A percentile compares a stretch with the other conserved stretches of the same genome.
Evolutionary conservation across 148 eudicot species (phyloP).

Genomic region (Camellia lanceoleosa): DNA sequence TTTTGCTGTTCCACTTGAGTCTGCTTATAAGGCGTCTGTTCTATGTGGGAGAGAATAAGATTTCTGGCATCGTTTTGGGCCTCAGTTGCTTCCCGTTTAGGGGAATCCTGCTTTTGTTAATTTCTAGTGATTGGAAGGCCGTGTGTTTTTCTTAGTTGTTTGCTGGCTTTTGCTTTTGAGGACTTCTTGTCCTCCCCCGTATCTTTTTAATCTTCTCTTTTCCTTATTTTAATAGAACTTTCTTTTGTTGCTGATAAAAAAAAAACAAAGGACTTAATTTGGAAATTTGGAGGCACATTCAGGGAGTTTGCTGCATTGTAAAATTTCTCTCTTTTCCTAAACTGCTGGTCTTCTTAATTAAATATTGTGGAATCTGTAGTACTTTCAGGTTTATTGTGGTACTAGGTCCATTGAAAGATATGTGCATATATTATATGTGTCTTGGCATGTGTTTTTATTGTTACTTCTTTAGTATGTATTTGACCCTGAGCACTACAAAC

Average conservation of each 20-base stretch:
- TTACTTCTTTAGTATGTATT: background rate
- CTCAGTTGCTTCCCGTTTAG: too few species aligned
- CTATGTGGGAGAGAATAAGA: too few species aligned
- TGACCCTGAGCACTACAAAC: background rate
- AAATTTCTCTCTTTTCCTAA: background rate
- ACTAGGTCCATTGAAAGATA: background rate
- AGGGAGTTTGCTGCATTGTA: background rate
- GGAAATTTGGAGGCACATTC: background rate
- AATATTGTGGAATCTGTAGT: background rate
- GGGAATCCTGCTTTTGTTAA: too few species aligned
- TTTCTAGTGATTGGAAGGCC: too few species aligned
- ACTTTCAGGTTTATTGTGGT: background rate
- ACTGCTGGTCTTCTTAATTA: background rate
- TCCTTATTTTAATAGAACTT: too few species aligned
- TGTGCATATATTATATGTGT: background rate
- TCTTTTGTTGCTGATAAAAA: too few species aligned
- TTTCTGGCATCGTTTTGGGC: too few species aligned
- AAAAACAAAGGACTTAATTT: too few species aligned
- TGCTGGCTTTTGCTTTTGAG: too few species aligned
- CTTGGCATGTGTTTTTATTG: background rate
- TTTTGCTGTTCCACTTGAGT: slow-evolving; percentile 4
- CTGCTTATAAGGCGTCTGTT: background rate
- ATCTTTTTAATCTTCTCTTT: too few species aligned
- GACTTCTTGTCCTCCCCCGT: too few species aligned
- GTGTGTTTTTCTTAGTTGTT: too few species aligned